Base-by-base conservation (phyloP, 192 early-diverging fungal genomes). In the Coemansia sp. region DNA sequence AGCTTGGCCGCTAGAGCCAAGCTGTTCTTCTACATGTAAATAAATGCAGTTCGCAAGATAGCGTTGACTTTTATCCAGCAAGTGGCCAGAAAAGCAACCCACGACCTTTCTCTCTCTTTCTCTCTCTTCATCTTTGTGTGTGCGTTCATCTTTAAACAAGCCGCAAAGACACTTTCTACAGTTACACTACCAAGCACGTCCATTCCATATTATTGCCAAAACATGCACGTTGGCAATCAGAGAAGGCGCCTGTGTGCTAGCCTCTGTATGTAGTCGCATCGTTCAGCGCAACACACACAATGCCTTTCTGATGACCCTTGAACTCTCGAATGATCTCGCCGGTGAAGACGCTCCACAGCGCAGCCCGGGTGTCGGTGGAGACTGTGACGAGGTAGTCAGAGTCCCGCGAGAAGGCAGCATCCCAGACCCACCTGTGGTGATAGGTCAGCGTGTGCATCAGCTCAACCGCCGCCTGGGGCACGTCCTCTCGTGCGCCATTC, bases 351-450 rank as follows among this genome's bases (percentile, higher is more conserved):
- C 67, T 62, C 79, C 79, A 82, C 37, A 82, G 79, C 37, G 70
- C 74, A 2, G 74, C 74, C 0, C 64, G 72, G 10, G 64, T 72
- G 60, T 82, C 79, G 4, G 79, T 73, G 6, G 79, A 82, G 11
- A 75, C 73, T 10, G 79, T 82, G 54, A 82, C 73, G 44, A 82
- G 29, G 42, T 76, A 82, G 17, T 70, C 67, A 14, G 74, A 75
- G 64, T 82, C 74, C 57, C 74, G 76, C 6, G 69, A 73, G 29
- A 76, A 82, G 27, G 70, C 74, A 1, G 74, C 79, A 44, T 82
- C 79, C 79, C 79, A 82, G 22, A 82, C 79, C 79, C 79, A 82
- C 37, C 73, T 61, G 15, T 62, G 45, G 68, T 82, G 79, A 55
- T 82, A 73, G 13, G 30, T 37, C 1, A 82, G 64, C 50, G 56